Base-by-base conservation (phyloP, 2,329 filamentous ascomycete species). In the Hypoxylon sp. region DNA sequence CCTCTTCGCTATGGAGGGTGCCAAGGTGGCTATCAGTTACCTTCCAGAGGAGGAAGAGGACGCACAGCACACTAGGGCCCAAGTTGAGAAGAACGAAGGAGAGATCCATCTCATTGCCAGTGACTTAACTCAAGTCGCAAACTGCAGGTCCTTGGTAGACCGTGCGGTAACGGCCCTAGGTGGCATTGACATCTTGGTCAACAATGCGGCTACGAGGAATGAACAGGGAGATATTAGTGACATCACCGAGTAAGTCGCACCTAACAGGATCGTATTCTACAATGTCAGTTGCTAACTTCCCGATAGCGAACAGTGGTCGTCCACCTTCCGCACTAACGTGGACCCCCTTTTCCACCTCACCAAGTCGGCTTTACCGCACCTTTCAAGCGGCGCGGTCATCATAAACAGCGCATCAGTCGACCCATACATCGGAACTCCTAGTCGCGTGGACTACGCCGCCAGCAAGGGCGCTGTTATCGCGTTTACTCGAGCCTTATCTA, bases 321-420 rank as follows among this genome's bases (percentile, higher is more conserved):
- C 88, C 59, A 94, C 92, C 0, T 94, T 95, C 81, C 84, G 92
- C 78, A 92, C 88, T 57, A 95, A 95, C 81, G 93, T 95, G 74
- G 90, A 94, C 17, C 78, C 86, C 5, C 91, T 89, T 83, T 94
- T 93, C 84, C 94, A 90, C 81, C 83, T 94, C 51, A 86, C 92
- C 65, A 95, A 94, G 78, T 92, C 94, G 74, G 81, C 85, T 11
- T 83, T 94, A 14, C 88, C 88, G 0, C 90, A 94, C 79, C 90
- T 95, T 87, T 87, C 88, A 75, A 78, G 79, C 17, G 92, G 92
- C 39, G 86, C 88, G 63, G 89, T 88, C 22, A 93, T 95, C 78
- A 93, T 95, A 84, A 94, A 94, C 82, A 94, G 92, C 76, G 89
- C 91, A 46, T 93, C 91, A 11, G 90, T 94, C 76, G 94, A 94